phyloP scores from a whole-genome alignment of 495 filamentous ascomycete genomes.

The Aspergillus cristatus region DNA sequence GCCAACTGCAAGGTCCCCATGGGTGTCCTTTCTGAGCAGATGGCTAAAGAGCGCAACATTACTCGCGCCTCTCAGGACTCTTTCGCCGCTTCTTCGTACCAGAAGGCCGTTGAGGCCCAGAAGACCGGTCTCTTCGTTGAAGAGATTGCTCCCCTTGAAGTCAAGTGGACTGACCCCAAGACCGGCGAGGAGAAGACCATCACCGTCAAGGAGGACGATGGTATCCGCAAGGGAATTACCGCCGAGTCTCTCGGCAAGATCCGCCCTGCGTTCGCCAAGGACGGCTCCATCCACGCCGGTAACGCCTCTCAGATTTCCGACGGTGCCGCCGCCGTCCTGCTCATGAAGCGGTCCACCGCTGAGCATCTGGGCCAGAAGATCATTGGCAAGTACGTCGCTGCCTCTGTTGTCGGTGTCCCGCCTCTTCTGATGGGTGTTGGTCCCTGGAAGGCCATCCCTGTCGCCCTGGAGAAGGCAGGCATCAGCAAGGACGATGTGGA shows the following conservation, averaged over 20 bases:
- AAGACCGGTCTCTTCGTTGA: slow-evolving; percentile 82
- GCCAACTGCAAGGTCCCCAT: slow-evolving; percentile 98
- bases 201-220: slow-evolving; percentile 79
- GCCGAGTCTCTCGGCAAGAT: slow-evolving; percentile 82
- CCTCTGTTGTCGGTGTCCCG: slow-evolving; percentile 78
- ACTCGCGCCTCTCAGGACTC: slow-evolving; percentile 67
- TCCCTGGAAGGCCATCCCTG: slow-evolving; percentile 92
- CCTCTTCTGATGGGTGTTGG: slow-evolving; percentile 94
- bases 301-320: slow-evolving; percentile 95
- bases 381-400: slow-evolving; percentile 80
- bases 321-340: slow-evolving; percentile 86
- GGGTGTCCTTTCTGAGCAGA: slow-evolving; percentile 88
- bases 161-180: slow-evolving; percentile 83
- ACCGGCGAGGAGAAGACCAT: slow-evolving; percentile 77
- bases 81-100: slow-evolving; percentile 83
- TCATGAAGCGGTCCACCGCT: slow-evolving; percentile 93
- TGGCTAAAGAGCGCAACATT: slow-evolving; percentile 79
- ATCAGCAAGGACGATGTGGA: slow-evolving; percentile 87
- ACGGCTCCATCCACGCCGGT: slow-evolving; percentile 88
- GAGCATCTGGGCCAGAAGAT: slow-evolving; percentile 80
- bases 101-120: slow-evolving; percentile 82
- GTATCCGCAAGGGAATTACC: slow-evolving; percentile 77
- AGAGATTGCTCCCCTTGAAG: slow-evolving; percentile 81
- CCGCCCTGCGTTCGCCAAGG: slow-evolving; percentile 81
- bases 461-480: slow-evolving; percentile 77